These are phyloP conservation scores for Nicotiana undulata DNA, from an alignment of 257 asterid genomes.

Conservation along the genomic window DNA sequence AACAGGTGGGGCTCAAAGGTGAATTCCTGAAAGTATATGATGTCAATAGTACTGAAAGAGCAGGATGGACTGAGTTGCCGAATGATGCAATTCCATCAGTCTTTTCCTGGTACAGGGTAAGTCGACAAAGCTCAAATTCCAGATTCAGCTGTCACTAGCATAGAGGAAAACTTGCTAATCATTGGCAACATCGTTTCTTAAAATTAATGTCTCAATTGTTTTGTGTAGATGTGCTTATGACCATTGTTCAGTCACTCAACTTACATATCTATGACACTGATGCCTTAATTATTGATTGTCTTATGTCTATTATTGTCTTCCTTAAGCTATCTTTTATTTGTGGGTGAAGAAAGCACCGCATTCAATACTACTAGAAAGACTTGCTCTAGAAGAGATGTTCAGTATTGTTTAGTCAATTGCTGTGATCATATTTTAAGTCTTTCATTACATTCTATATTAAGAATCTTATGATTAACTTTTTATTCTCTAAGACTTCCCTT, in stretches of 20 bases:
- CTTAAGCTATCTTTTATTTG: not conserved
- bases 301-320: not conserved
- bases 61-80: slow-evolving; percentile 49
- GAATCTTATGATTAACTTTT: not conserved
- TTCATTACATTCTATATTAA: not conserved
- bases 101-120: slow-evolving; percentile 89
- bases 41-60: slow-evolving; percentile 22
- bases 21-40: slow-evolving; percentile 50
- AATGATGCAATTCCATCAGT: slow-evolving; percentile 40
- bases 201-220: not conserved
- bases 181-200: not conserved
- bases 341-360: not conserved
- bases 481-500: not conserved
- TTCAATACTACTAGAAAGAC: not conserved
- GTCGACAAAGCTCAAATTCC: not conserved
- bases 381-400: not conserved
- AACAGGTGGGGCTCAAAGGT: slow-evolving; percentile 75
- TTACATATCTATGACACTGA: not conserved
- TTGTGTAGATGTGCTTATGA: not conserved
- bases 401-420: not conserved
- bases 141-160: not conserved
- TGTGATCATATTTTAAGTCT: not conserved
- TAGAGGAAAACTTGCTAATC: not conserved
- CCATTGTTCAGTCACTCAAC: not conserved
- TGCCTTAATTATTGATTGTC: not conserved